Conservation (phyloP, 2,329 filamentous ascomycete genomes). For the Talaromyces marneffei region DNA sequence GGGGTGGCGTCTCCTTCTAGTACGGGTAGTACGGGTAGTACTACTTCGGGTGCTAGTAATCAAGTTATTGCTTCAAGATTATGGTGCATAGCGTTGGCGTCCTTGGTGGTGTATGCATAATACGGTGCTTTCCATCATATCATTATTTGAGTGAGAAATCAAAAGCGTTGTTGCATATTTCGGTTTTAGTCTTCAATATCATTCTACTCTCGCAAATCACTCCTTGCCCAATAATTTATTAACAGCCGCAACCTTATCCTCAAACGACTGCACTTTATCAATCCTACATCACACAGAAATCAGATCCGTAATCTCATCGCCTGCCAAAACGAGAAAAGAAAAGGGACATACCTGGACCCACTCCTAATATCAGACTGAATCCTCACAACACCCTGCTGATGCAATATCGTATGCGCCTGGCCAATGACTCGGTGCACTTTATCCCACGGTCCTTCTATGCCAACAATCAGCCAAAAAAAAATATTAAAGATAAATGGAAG, state of each 20-base stretch:
- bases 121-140: no score
- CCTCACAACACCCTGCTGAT: conserved; percentile 68
- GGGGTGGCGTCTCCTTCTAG: conserved; percentile 35
- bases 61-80: not conserved
- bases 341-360: conserved; percentile 58
- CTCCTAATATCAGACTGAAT: conserved; percentile 87
- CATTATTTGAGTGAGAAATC: not conserved
- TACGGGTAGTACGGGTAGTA: not conserved
- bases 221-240: conserved; percentile 45
- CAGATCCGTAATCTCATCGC: not conserved
- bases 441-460: conserved; percentile 81
- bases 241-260: conserved; percentile 68
- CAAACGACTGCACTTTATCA: conserved; percentile 75
- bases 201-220: not conserved
- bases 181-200: not conserved
- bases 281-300: conserved; percentile 49
- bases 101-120: not conserved
- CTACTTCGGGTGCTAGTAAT: not conserved
- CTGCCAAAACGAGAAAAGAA: not conserved
- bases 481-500: not conserved
- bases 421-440: conserved; percentile 78
- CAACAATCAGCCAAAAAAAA: not conserved
- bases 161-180: not conserved
- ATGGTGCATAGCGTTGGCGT: conserved; percentile 13
- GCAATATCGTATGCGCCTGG: conserved; percentile 75